Conservation (phyloP, 2,329 filamentous ascomycete genomes). For the Penicillium sp. region DNA sequence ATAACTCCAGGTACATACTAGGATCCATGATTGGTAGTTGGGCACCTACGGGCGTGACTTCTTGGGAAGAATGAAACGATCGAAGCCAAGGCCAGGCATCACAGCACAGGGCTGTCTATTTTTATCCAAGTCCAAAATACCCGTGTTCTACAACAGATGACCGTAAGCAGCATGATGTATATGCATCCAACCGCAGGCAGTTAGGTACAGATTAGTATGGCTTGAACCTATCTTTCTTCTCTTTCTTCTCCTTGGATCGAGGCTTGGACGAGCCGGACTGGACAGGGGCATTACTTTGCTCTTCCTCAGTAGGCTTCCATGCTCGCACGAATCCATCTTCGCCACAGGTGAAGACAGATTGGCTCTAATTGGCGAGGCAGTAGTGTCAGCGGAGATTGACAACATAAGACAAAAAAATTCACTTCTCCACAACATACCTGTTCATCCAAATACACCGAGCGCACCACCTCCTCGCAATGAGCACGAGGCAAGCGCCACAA, state of each 20-base stretch:
- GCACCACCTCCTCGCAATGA: constrained; percentile 49
- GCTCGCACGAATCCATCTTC: constrained; percentile 44
- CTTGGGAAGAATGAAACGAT: no score
- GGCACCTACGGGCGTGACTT: no score
- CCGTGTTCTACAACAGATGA: constrained; percentile 18
- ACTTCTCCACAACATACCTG: constrained; percentile 32
- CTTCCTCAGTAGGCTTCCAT: constrained; percentile 34
- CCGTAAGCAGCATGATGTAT: neutral
- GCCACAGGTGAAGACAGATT: constrained; percentile 44
- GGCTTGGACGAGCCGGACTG: constrained; percentile 23
- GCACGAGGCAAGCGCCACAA: constrained; percentile 44
- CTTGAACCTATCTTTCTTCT: constrained; percentile 40
- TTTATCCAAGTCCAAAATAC: constrained; percentile 13
- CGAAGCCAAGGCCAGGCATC: no score
- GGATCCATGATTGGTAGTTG: no score
- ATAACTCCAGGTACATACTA: no score
- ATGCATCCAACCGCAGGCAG: constrained; percentile 5
- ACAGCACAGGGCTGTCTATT: constrained; percentile 9
- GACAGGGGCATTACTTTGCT: constrained; percentile 13
- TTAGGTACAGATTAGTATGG: constrained; percentile 31
- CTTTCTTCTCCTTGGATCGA: constrained; percentile 35
- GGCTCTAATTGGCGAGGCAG: constrained; percentile 23
- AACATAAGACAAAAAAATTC: neutral
- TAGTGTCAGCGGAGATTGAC: neutral
- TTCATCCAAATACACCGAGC: constrained; percentile 45